Evolutionary conservation across 192 early-diverging fungal species (phyloP), one percentile per base, ranked within the genome.

Genomic region (Radiomyces spectabilis): DNA sequence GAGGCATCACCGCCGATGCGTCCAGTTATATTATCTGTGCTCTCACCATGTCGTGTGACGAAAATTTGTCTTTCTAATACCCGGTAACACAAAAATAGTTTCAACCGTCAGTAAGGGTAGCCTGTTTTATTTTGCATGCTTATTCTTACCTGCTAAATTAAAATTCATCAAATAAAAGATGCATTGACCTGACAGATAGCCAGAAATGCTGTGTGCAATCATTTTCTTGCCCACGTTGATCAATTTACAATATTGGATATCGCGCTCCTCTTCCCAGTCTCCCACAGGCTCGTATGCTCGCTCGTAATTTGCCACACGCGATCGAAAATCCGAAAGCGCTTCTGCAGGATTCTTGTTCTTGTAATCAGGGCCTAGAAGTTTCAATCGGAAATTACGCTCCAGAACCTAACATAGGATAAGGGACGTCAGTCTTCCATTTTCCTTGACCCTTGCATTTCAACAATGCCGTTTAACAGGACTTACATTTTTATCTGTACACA

Each of bases 81-180:
- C n/a, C n/a, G n/a, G n/a, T n/a, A n/a, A n/a, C n/a, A n/a, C n/a
- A n/a, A n/a, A n/a, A n/a, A 53, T 19, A 32, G 58, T 43, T 43
- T 13, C 42, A 24, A 43, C 42, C 5, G 21, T 4, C 15, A 9
- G 0, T 15, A 15, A 19, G 7, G 5, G 15, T 13, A 24, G 5
- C 42, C 42, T 10, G 7, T 18, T 32, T 19, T 10, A 13, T 27
- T 33, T 7, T 21, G 8, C 10, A 29, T 31, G 57, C 39, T 38
- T 43, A 1, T 30, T 12, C 66, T 63, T 67, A 74, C 84, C 71
- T 60, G 79, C 63, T 51, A 95, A 82, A 60, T 98, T 90, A 65
- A 96, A 96, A 69, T 98, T 95, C 94, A 97, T 97, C 54, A 98
- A 66, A 62, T 97, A 98, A 63, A 98, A 97, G 42, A 98, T 91